Evolutionary conservation across 345 rosid species (phyloP), one percentile per base, ranked within the genome.

Genomic region (Kernera saxatilis): DNA sequence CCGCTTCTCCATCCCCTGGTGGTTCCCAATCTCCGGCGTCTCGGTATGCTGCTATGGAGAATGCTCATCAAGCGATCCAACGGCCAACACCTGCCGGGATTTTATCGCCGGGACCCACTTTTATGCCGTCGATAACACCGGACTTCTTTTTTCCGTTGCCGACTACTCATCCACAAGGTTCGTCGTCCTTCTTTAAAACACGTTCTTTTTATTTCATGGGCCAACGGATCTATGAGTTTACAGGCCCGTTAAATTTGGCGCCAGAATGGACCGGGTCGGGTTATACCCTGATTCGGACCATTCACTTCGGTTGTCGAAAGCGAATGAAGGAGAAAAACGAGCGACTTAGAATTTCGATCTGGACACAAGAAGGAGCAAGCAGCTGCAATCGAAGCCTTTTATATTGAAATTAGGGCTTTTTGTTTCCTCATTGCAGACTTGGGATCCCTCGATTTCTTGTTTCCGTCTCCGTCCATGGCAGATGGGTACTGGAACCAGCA

Each of bases 401-500:
- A 5, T 37, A 5, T 37, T 30, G 23, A 72, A 44, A 72, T 32
- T 33, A 64, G 57, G 71, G 25, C 0, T 64, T 23, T 36, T 26
- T 1, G 9, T 35, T 29, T 40, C 29, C 41, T 32, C 3, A 8
- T n/a, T 10, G 13, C 8, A 22, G 45, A 30, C 11, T 33, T 32
- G 27, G 26, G 21, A 40, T 57, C 39, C 44, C 5, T 35, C 17
- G 58, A 57, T 30, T 46, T 30, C 19, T 50, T 23, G 29, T 29
- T 40, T 21, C 68, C 26, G 51, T 14, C 72, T 14, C 26, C 29
- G n/a, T 64, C 64, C 4, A 88, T 90, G 92, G 77, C 83, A 53
- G 90, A 85, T 64, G 86, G 81, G 68, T 88, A 83, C 83, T 85
- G 91, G 96, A 88, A 82, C 60, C 86, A 85, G 72, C 83, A 71